Evolutionary conservation across 768 basidiomycete species (phyloP), one percentile per base, ranked within the genome.

Genomic region (Russula vinacea): DNA sequence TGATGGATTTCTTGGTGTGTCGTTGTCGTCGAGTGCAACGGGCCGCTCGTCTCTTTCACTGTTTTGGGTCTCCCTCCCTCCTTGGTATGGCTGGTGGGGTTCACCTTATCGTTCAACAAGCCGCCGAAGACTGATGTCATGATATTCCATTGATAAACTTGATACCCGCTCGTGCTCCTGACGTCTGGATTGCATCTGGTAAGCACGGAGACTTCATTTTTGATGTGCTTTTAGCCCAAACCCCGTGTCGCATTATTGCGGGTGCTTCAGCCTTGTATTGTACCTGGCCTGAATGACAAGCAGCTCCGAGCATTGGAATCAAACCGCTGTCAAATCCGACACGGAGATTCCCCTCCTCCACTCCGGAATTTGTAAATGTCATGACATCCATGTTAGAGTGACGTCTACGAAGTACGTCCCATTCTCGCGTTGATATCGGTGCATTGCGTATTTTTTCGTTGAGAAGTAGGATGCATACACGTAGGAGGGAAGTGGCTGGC

Each of bases 381-480:
- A 16, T 52, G 26, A 14, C 35, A 22, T 55, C 37, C 49, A 35
- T 22, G 9, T 10, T 59, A n/a, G 5, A 29, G 26, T 64, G 11
- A 19, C 26, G 40, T 37, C 22, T 13, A 51, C 8, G 53, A 22
- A 24, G 47, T 24, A 50, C n/a, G 32, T 44, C 22, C 32, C 37
- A 56, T 51, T 60, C 54, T 65, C 33, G 53, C 35, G 35, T 49
- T 53, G 56, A 55, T 50, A 50, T 56, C n/a, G 32, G 39, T 44
- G 19, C 47, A 33, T 56, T 26, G 10, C 22, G 9, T 24, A n/a
- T 29, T 29, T 51, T 60, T 56, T 56, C 32, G 22, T 56, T 32
- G 39, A 33, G 54, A 60, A 39, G 47, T 24, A 57, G 14, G 29
- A 19, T 50, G 26, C 26, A 42, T n/a, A 14, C 0, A 39, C 24